Evolutionary conservation across 805 yeast species (phyloP).

Genomic region (Wickerhamomyces bovis): DNA sequence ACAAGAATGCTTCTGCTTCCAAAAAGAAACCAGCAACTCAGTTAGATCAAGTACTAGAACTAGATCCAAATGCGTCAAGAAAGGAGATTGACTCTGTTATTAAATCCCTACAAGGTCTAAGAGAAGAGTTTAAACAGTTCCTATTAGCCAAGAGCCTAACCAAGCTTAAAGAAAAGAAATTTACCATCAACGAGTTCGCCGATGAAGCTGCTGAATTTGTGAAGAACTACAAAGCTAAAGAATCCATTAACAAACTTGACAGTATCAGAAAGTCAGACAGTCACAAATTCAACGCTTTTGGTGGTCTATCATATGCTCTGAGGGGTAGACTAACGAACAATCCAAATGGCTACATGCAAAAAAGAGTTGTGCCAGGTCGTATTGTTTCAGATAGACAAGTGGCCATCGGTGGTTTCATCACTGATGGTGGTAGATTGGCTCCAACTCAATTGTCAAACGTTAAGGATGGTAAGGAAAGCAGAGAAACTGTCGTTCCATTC

Average conservation of each 20-base stretch:
- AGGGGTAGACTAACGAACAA: conserved; percentile 63
- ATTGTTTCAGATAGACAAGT: conserved; percentile 34
- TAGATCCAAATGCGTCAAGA: conserved; percentile 1
- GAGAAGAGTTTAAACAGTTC: conserved; percentile 51
- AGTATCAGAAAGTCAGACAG: conserved; percentile 7
- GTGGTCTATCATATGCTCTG: conserved; percentile 66
- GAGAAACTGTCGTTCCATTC: conserved; percentile 41
- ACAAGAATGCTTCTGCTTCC: conserved; percentile 8
- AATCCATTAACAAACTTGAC: conserved; percentile 4
- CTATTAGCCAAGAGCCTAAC: conserved; percentile 46
- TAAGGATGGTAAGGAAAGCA: conserved; percentile 33
- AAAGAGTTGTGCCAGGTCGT: conserved; percentile 64
- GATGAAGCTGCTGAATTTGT: conserved; percentile 27
- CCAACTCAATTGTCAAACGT: conserved; percentile 30
- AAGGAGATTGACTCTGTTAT: conserved; percentile 5
- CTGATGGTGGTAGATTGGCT: conserved; percentile 27
- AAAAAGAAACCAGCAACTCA: conserved; percentile 23
- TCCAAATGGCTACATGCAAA: conserved; percentile 60
- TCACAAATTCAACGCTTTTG: conserved; percentile 53
- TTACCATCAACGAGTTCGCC: conserved; percentile 28
- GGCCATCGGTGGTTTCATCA: conserved; percentile 56
- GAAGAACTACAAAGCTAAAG: conserved; percentile 13
- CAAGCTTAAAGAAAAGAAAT: conserved; percentile 24
- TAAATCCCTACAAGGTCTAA: conserved; percentile 32
- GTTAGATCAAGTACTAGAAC: conserved; percentile 20